Evolutionary conservation across 495 filamentous ascomycete genomes (phyloP).

Genomic region (Penicillium canescens): DNA sequence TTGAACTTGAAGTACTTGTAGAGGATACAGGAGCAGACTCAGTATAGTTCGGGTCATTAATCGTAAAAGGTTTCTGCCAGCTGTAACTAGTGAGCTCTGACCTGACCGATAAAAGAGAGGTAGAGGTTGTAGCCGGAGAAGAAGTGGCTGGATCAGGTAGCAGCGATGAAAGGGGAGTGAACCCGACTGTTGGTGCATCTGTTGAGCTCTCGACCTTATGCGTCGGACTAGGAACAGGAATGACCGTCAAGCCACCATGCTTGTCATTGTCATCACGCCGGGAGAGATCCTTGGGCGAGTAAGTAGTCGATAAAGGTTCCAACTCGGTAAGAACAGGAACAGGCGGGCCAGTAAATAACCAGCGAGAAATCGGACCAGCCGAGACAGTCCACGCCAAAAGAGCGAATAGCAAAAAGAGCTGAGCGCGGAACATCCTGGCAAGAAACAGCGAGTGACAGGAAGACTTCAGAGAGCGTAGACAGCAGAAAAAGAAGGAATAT

Average conservation of each 20-base stretch:
- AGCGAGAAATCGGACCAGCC: constrained; percentile 40
- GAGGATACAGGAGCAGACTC: too few species aligned
- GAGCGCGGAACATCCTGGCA: constrained; percentile 26
- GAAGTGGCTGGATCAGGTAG: too few species aligned
- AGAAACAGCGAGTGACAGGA: not conserved
- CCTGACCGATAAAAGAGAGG: too few species aligned
- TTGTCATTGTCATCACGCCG: constrained; percentile 1
- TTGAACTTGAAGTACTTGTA: too few species aligned
- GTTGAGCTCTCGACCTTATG: too few species aligned
- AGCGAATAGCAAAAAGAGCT: constrained; percentile 12
- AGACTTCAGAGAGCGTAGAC: not conserved
- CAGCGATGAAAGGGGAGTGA: too few species aligned
- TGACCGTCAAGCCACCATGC: constrained; percentile 18
- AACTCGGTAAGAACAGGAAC: not conserved
- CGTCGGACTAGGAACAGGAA: constrained; percentile 11
- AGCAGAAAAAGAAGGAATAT: constrained; percentile 1
- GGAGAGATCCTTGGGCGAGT: not conserved
- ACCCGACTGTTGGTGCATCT: too few species aligned
- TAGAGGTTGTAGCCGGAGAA: too few species aligned
- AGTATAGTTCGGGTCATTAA: not conserved
- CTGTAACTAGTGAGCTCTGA: not conserved
- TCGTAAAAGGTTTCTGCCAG: not conserved
- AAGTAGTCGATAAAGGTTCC: not conserved
- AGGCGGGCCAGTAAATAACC: not conserved
- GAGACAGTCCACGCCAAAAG: constrained; percentile 25